These are phyloP conservation scores for Trapa incisa DNA, from an alignment of 345 rosid species.

Conservation along the genomic window DNA sequence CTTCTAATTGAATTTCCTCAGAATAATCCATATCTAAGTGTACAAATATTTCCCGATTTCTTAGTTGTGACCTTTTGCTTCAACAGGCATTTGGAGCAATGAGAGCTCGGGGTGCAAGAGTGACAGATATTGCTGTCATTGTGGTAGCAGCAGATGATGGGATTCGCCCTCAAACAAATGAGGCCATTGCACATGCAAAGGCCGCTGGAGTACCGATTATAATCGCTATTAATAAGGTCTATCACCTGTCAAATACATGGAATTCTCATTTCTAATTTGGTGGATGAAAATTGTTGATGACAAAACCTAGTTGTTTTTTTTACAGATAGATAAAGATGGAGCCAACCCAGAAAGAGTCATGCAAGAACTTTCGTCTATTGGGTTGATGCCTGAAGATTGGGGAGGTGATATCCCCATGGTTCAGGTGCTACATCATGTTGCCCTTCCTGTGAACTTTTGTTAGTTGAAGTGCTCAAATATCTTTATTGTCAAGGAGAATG, in stretches of 20 bases:
- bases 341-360: slow-evolving; percentile 92
- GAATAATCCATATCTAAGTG: not conserved
- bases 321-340: slow-evolving; percentile 88
- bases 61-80: not conserved
- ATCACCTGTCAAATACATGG: slow-evolving; percentile 1
- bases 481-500: not conserved
- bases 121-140: slow-evolving; percentile 86
- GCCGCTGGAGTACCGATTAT: slow-evolving; percentile 94
- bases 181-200: slow-evolving; percentile 97
- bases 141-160: slow-evolving; percentile 99
- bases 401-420: slow-evolving; percentile 96
- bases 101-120: slow-evolving; percentile 99
- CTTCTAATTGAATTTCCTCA: no score
- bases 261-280: not conserved
- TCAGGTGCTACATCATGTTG: slow-evolving; percentile 43
- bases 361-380: slow-evolving; percentile 95
- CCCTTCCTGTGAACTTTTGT: not conserved
- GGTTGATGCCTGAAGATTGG: slow-evolving; percentile 98
- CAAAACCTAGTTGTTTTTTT: not conserved
- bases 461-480: not conserved
- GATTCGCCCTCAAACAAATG: slow-evolving; percentile 93
- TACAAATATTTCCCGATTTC: not conserved
- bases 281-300: not conserved
- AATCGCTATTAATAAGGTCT: slow-evolving; percentile 86
- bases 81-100: slow-evolving; percentile 96